Evolutionary conservation across 306 rosid genomes (phyloP), one percentile per base, ranked within the genome.

Genomic region (Sicyos baderoa): DNA sequence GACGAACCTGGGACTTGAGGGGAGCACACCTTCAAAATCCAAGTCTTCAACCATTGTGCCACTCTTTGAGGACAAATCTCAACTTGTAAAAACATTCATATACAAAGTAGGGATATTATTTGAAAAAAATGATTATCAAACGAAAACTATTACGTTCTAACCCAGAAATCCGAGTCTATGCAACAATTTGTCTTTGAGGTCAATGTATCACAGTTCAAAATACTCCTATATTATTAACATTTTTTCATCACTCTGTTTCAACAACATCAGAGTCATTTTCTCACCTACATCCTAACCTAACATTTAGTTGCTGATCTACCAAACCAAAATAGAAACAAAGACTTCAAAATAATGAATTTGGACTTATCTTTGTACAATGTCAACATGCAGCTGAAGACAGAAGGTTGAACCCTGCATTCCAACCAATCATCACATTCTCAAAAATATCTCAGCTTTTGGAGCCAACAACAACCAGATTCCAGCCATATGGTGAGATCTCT

Each of bases 301-400:
- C 15, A 40, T 40, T 40, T 40, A 47, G 51, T 47, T 47, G 51
- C 5, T 47, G 15, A 47, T 13, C 51, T 47, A 47, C 17, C 62
- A 56, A 29, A 27, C n/a, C 61, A 55, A 27, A 56, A 11, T 40
- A 40, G 45, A 40, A 21, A 42, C 52, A 21, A 44, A 12, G 40
- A 16, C 21, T 44, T 65, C 71, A 65, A 45, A 45, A 47, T 13
- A 65, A 65, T 65, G 54, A 65, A 65, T 65, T 65, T 45, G 71
- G 2, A 45, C 71, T 29, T 21, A 47, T 65, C 54, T 45, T 65
- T 65, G 71, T 65, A 65, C 70, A 65, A 65, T 21, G 44, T 52
- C 50, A 63, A 44, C 19, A 42, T 62, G 68, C 29, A 10, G 29
- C 51, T 42, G 12, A 64, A 22, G 40, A 18, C 68, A 61, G 45